Conservation (phyloP, 139 green algal genomes). For the Tetraselmis striata region DNA sequence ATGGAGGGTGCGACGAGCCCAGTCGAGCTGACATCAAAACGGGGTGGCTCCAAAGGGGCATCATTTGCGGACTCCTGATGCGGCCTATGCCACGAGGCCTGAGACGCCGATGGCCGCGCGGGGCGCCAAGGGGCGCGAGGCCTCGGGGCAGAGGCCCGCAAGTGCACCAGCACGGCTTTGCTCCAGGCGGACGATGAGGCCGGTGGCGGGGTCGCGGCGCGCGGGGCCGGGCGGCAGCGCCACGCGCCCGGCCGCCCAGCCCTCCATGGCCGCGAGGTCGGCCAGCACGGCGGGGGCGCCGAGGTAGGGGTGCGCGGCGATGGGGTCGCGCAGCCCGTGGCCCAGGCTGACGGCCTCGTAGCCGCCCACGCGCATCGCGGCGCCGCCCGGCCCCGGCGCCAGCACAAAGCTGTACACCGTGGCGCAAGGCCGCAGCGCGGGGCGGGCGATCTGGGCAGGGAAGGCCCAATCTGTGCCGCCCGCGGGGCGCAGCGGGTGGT, state of each 20-base stretch:
- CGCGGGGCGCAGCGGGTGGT: not conserved
- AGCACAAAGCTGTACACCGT: slow-evolving; percentile 1
- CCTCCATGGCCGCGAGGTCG: not conserved
- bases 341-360: not conserved
- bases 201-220: not conserved
- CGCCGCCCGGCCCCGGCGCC: not conserved
- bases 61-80: no score
- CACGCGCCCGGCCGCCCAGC: not conserved
- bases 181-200: not conserved
- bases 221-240: not conserved
- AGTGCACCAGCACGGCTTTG: no score
- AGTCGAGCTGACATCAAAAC: no score
- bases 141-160: no score
- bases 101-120: no score
- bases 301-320: not conserved
- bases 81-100: no score
- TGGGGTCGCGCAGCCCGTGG: not conserved
- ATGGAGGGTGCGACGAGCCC: no score
- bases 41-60: no score
- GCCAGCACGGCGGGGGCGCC: not conserved
- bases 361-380: not conserved
- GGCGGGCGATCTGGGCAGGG: not conserved
- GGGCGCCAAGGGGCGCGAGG: no score
- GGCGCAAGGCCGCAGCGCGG: not conserved
- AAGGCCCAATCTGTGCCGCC: not conserved